Evolutionary conservation across 23 red algal species (phyloP).

Genomic region (Gracilaria vermiculophylla): DNA sequence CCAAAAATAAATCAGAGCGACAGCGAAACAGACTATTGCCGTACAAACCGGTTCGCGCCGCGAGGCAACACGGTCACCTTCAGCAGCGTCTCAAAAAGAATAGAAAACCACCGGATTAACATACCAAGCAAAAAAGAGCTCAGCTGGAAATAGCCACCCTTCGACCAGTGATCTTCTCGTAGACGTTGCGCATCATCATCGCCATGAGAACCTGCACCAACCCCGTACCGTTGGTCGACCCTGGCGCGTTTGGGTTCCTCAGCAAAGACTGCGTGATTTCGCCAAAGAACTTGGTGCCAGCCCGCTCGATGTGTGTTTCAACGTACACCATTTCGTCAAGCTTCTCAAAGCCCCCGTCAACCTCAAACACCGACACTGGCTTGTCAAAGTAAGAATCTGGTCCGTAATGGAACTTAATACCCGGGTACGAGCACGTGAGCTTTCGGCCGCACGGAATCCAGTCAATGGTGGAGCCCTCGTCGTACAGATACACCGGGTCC

Average conservation of each 20-base stretch:
- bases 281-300: constrained; percentile 96
- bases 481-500: constrained; percentile 80
- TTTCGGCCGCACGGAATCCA: constrained; percentile 95
- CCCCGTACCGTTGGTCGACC: constrained; percentile 95
- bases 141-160: constrained; percentile 53
- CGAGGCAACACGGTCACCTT: not conserved
- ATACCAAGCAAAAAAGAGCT: not conserved
- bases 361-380: constrained; percentile 87
- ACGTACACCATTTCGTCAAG: constrained; percentile 99
- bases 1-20: not conserved
- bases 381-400: constrained; percentile 91
- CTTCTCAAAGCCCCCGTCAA: constrained; percentile 95
- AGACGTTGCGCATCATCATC: constrained; percentile 92
- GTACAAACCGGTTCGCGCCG: not conserved
- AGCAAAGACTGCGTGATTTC: constrained; percentile 95
- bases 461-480: constrained; percentile 98
- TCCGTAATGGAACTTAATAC: constrained; percentile 99
- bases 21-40: constrained; percentile 15
- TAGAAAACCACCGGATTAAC: not conserved
- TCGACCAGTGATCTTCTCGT: constrained; percentile 87
- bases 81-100: not conserved
- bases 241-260: constrained; percentile 84
- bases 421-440: constrained; percentile 93
- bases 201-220: constrained; percentile 93
- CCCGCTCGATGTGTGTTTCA: constrained; percentile 90